A percentile compares a stretch with the other conserved stretches of the same genome.
phyloP scores from a whole-genome alignment of 148 eudicot genomes.

The Arctostaphylos glauca region DNA sequence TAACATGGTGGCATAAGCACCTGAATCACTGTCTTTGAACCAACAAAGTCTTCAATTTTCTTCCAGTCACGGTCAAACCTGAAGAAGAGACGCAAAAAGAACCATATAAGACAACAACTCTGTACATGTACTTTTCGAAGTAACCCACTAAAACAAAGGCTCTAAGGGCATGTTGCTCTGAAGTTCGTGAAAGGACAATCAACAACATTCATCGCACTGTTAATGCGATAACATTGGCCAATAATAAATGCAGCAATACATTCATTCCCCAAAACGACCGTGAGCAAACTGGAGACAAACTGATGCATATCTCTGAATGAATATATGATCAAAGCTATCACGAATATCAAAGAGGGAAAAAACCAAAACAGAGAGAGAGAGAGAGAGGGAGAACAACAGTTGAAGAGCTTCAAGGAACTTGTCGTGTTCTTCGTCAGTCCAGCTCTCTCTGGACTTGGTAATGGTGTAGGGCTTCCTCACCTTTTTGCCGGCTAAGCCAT shows the following conservation, averaged over 20 bases:
- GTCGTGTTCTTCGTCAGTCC: slow-evolving; percentile 73
- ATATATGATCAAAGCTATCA: background rate
- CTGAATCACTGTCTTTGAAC: slow-evolving; percentile 90
- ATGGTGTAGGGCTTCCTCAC: slow-evolving; percentile 61
- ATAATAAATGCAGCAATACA: background rate
- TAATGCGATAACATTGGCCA: background rate
- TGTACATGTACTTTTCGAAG: background rate
- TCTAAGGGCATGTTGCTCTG: background rate
- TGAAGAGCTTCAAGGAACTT: slow-evolving; percentile 69
- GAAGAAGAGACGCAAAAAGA: slow-evolving; percentile 15
- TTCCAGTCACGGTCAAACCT: slow-evolving; percentile 98
- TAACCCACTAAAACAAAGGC: background rate
- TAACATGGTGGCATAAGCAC: slow-evolving; percentile 34
- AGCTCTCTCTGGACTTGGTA: slow-evolving; percentile 68
- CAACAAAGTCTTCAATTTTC: slow-evolving; percentile 93
- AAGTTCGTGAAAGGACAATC: background rate
- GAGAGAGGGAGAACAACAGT: slow-evolving; percentile 19
- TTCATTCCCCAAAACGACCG: background rate
- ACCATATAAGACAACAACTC: background rate
- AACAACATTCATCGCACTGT: background rate
- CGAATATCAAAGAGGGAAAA: background rate
- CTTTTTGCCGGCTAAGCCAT: slow-evolving; percentile 39
- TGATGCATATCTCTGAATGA: background rate
- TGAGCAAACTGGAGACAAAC: background rate
- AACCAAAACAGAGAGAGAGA: background rate